phyloP scores from a whole-genome alignment of 192 early-diverging fungal genomes.

The Podochytrium sp. region DNA sequence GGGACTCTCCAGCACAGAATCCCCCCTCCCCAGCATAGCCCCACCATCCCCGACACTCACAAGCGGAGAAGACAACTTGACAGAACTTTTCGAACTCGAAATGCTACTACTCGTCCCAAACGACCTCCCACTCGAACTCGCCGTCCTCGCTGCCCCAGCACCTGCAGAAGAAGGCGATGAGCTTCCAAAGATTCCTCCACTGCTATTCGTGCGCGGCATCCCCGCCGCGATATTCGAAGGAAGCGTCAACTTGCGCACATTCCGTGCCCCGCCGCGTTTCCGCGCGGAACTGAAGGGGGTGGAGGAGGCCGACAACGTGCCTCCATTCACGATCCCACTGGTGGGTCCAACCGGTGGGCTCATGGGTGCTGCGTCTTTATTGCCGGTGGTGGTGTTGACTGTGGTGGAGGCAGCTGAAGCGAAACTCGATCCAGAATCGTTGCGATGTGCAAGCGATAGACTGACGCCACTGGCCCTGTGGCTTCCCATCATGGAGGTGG shows the following conservation, averaged over 20 bases:
- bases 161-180: too few species aligned
- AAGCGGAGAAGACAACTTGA: too few species aligned
- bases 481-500: neutral
- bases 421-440: too few species aligned
- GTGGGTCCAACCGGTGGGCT: neutral
- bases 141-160: neutral
- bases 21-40: neutral
- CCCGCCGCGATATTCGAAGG: constrained; percentile 10
- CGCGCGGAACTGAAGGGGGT: neutral
- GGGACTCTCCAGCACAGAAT: neutral
- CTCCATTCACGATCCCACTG: too few species aligned
- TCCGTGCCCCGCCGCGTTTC: constrained; percentile 1
- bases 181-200: neutral
- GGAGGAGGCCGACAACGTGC: neutral
- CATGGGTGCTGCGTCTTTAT: neutral
- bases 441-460: too few species aligned
- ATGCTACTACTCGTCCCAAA: constrained; percentile 7
- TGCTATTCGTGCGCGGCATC: constrained; percentile 8
- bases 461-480: too few species aligned
- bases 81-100: neutral
- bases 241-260: constrained; percentile 20
- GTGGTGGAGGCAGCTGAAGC: neutral
- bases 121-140: neutral
- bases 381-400: neutral
- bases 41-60: neutral